These are phyloP conservation scores for Rhizopus delemar DNA, from an alignment of 371 early-diverging fungal species.

Conservation along the genomic window DNA sequence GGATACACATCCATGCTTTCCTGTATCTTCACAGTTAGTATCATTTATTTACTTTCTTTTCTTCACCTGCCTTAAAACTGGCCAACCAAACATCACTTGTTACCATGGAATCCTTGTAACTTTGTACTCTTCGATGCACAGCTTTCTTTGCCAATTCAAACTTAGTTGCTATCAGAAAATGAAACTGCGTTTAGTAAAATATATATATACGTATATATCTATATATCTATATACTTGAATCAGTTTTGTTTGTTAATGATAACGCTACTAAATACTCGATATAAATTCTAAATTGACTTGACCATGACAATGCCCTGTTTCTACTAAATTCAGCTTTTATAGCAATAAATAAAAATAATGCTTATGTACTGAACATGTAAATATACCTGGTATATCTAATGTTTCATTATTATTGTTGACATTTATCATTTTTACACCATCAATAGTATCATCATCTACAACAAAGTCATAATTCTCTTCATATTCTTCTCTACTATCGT, in stretches of 20 bases:
- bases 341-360: too few relatives aligned
- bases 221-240: not conserved
- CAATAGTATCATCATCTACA: slow-evolving; percentile 29
- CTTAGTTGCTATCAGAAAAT: not conserved
- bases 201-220: not conserved
- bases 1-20: slow-evolving; percentile 1
- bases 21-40: not conserved
- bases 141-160: slow-evolving; percentile 18
- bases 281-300: slow-evolving; percentile 16
- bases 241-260: not conserved
- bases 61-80: slow-evolving; percentile 19
- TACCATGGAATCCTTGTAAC: slow-evolving; percentile 28
- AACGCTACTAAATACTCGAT: slow-evolving; percentile 20
- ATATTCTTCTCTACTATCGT: not conserved
- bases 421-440: slow-evolving; percentile 16
- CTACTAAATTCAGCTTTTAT: slow-evolving; percentile 25
- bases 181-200: not conserved
- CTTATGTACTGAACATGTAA: not conserved
- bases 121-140: slow-evolving; percentile 22
- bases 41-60: not conserved
- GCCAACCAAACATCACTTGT: slow-evolving; percentile 31
- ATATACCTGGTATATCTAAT: slow-evolving; percentile 20
- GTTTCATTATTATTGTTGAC: not conserved
- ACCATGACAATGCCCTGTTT: slow-evolving; percentile 14
- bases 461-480: slow-evolving; percentile 15